Conservation (phyloP, 306 rosid genomes). For the Gynostemma pentaphyllum region DNA sequence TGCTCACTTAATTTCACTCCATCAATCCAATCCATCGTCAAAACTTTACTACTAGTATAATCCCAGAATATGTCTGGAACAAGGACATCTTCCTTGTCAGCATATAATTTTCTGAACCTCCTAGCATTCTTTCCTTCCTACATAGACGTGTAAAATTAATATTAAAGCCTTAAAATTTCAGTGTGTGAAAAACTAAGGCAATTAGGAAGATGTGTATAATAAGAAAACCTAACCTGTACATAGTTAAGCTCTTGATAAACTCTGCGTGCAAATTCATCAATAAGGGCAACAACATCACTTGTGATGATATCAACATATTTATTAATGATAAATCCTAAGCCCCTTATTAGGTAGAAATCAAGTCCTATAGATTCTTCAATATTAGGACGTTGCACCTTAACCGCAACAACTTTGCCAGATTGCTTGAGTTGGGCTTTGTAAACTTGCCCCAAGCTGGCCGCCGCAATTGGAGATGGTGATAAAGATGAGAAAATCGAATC, state of each 20-base stretch:
- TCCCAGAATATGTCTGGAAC: conserved; percentile 97
- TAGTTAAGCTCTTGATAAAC: conserved; percentile 96
- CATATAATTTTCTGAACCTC: conserved; percentile 77
- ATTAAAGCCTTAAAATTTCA: conserved; percentile 53
- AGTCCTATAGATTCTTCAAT: conserved; percentile 88
- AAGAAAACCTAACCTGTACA: conserved; percentile 65
- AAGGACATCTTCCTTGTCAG: conserved; percentile 76
- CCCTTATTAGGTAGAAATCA: conserved; percentile 79
- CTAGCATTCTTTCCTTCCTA: conserved; percentile 96
- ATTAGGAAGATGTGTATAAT: neutral
- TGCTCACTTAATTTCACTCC: conserved; percentile 90
- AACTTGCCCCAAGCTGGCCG: conserved; percentile 97
- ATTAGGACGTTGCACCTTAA: conserved; percentile 92
- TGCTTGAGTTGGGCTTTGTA: conserved; percentile 64
- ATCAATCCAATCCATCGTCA: conserved; percentile 91
- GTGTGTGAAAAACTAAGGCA: conserved; percentile 4
- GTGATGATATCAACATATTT: conserved; percentile 67
- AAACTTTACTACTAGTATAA: conserved; percentile 68
- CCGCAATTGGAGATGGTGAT: conserved; percentile 79
- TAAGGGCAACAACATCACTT: conserved; percentile 73
- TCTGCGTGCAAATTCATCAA: conserved; percentile 85
- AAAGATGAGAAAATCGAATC: conserved; percentile 62
- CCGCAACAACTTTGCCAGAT: conserved; percentile 68
- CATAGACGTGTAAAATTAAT: conserved; percentile 83
- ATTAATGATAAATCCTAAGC: conserved; percentile 63